Percentiles rank a stretch among this genome's conserved stretches.
Conservation (phyloP, 176 grass and related monocot species). For the Ensete ventricosum region DNA sequence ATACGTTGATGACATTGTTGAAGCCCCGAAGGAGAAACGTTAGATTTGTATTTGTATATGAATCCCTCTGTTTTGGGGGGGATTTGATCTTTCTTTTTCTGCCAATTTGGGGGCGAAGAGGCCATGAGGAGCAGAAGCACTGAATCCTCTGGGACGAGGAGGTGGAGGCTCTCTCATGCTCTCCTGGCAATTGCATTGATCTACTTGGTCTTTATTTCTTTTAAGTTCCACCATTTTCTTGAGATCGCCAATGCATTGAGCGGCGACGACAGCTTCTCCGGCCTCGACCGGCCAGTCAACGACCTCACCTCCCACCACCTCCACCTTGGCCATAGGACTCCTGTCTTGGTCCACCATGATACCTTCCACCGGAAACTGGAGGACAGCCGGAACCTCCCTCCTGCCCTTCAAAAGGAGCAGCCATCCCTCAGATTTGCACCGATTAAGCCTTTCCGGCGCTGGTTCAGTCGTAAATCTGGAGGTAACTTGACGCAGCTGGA, state of each 20-base stretch:
- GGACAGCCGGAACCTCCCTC: constrained; percentile 7
- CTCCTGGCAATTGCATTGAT: constrained; percentile 38
- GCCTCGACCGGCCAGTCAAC: constrained; percentile 26
- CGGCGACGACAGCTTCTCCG: constrained; percentile 23
- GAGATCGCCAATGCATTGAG: constrained; percentile 56
- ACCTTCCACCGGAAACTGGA: constrained; percentile 30
- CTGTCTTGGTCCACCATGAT: constrained; percentile 15
- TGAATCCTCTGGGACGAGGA: background rate
- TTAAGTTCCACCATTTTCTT: constrained; percentile 86
- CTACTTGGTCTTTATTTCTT: constrained; percentile 75
- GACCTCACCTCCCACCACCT: constrained; percentile 21
- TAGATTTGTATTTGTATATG: background rate
- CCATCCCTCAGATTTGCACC: constrained; percentile 11
- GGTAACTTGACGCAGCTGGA: constrained; percentile 44
- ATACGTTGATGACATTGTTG: background rate
- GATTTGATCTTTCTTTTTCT: background rate
- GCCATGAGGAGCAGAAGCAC: constrained; percentile 6
- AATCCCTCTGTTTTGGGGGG: background rate
- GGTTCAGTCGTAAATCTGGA: constrained; percentile 31
- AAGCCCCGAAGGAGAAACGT: background rate
- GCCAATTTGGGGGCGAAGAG: background rate
- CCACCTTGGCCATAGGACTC: background rate
- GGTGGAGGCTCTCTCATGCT: constrained; percentile 69
- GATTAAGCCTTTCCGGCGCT: constrained; percentile 48
- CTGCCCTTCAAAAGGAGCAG: background rate